Evolutionary conservation across 2,329 filamentous ascomycete species (phyloP).

Genomic region (Trichoderma endophyticum): DNA sequence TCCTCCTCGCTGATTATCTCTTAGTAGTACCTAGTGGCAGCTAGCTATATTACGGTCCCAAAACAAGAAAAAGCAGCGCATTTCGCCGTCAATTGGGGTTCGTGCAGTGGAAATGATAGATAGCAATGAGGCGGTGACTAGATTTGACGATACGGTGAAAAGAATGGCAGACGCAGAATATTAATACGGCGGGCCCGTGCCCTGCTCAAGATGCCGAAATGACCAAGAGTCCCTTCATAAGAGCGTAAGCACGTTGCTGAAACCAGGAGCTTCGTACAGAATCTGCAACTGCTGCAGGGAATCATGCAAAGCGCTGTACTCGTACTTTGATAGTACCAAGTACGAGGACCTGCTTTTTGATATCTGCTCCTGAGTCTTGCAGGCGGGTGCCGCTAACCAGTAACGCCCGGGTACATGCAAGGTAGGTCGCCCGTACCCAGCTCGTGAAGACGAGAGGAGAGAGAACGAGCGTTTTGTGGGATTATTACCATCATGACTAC

Average conservation of each 20-base stretch:
- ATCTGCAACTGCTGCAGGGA: background rate
- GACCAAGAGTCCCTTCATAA: constrained; percentile 3
- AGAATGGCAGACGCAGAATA: background rate
- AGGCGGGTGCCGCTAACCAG: background rate
- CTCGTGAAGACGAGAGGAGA: background rate
- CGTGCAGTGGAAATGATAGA: background rate
- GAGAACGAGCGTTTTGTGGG: background rate
- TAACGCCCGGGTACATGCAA: background rate
- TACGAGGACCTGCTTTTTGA: background rate
- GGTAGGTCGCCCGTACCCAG: background rate
- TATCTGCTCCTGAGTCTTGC: background rate
- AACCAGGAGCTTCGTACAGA: constrained; percentile 1
- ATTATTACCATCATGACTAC: background rate
- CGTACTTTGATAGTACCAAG: background rate
- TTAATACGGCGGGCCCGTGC: background rate
- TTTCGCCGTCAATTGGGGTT: background rate
- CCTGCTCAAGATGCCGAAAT: background rate
- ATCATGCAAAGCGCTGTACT: background rate
- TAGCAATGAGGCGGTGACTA: background rate
- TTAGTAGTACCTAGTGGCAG: background rate
- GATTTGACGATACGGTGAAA: background rate
- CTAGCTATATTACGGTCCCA: background rate
- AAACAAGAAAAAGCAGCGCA: background rate
- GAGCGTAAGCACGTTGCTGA: background rate
- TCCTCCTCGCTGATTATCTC: background rate